These are phyloP conservation scores for Penicillium canariense DNA, from an alignment of 495 filamentous ascomycete species.

Conservation along the genomic window DNA sequence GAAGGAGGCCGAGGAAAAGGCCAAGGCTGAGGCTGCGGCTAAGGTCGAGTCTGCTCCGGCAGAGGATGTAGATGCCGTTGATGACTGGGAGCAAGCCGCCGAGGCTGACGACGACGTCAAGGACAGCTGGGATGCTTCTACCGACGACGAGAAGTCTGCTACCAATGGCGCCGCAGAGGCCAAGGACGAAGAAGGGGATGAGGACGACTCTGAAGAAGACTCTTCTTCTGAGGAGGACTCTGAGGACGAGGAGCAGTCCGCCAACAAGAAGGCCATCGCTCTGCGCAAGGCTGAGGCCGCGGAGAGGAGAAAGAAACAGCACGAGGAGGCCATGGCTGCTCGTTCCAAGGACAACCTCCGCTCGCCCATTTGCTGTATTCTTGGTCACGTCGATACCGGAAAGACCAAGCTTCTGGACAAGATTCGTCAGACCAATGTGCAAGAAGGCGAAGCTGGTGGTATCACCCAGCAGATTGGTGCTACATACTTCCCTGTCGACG, in stretches of 20 bases:
- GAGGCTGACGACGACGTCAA: constrained; percentile 78
- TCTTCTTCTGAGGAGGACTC: constrained; percentile 56
- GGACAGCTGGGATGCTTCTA: constrained; percentile 90
- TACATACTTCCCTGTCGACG: constrained; percentile 97
- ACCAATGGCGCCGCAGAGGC: constrained; percentile 28
- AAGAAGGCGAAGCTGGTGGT: constrained; percentile 99
- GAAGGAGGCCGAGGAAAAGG: constrained; percentile 63
- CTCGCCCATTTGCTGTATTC: constrained; percentile 98
- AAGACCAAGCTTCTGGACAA: constrained; percentile 99
- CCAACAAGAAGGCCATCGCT: constrained; percentile 63
- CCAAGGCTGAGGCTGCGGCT: constrained; percentile 59
- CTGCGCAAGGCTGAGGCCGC: constrained; percentile 84
- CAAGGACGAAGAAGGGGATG: constrained; percentile 29
- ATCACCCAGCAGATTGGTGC: constrained; percentile 99
- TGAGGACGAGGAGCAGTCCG: constrained; percentile 67
- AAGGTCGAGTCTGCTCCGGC: constrained; percentile 55
- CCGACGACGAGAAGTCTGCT: constrained; percentile 65
- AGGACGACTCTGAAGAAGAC: constrained; percentile 49
- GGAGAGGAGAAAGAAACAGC: constrained; percentile 81
- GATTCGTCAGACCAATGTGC: constrained; percentile 97
- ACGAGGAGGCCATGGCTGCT: constrained; percentile 88
- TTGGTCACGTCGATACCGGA: constrained; percentile 99
- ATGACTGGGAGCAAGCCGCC: constrained; percentile 87
- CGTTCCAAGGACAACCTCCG: constrained; percentile 92
- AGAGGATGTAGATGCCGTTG: constrained; percentile 61